Conservation (phyloP, 345 rosid genomes). For the Bruguiera parviflora region DNA sequence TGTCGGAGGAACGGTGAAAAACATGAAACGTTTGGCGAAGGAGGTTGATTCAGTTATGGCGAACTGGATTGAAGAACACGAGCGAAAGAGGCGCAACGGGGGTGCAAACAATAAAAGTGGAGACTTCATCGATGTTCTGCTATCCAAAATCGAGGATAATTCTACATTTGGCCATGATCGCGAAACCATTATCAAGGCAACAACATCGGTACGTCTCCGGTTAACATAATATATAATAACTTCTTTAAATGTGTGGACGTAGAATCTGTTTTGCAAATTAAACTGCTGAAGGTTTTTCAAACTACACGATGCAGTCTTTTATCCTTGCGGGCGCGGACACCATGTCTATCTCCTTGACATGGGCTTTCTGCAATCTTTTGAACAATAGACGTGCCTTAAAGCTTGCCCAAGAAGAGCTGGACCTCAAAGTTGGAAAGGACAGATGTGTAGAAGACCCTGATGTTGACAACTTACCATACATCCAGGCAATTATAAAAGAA, state of each 20-base stretch:
- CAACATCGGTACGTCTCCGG: conserved; percentile 3
- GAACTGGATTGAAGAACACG: conserved; percentile 10
- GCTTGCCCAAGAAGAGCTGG: conserved; percentile 20
- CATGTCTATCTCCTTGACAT: conserved; percentile 9
- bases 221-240: not conserved
- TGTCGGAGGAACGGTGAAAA: not conserved
- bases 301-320: not conserved
- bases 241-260: not conserved
- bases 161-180: conserved; percentile 2
- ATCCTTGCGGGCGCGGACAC: conserved; percentile 18
- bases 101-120: not conserved
- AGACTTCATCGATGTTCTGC: conserved; percentile 13
- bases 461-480: conserved; percentile 8
- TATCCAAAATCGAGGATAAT: conserved; percentile 7
- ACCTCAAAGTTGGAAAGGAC: conserved; percentile 15
- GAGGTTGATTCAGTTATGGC: conserved; percentile 10
- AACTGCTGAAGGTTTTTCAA: too few relatives aligned
- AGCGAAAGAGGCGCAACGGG: not conserved
- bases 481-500: conserved; percentile 36
- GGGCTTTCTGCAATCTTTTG: conserved; percentile 10
- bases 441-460: conserved; percentile 18
- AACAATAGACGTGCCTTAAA: conserved; percentile 2
- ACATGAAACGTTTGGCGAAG: conserved; percentile 3
- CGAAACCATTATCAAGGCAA: conserved; percentile 9
- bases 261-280: too few relatives aligned